Percentiles rank a stretch among this genome's conserved stretches.
Conservation (phyloP, 2,329 filamentous ascomycete species). For the Cadophora malorum region DNA sequence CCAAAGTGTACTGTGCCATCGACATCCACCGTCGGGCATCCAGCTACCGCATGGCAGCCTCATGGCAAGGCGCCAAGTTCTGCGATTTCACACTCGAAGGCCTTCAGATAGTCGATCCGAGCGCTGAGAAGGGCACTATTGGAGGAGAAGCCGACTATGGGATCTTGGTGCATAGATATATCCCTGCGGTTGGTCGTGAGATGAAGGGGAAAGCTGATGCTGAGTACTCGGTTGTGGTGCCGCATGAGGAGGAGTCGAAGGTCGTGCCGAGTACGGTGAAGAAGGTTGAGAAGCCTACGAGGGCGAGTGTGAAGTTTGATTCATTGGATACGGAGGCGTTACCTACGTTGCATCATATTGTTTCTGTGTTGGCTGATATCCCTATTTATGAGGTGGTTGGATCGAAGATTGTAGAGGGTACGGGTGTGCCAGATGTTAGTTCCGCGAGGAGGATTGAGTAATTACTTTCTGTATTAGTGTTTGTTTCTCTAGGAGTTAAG, state of each 20-base stretch:
- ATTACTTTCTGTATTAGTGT: background rate
- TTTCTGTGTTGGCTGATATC: background rate
- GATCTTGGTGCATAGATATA: conserved; percentile 62
- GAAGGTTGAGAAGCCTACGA: background rate
- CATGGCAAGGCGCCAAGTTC: conserved; percentile 53
- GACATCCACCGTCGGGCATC: conserved; percentile 60
- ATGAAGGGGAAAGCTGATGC: background rate
- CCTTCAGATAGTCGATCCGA: conserved; percentile 41
- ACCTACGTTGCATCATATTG: background rate
- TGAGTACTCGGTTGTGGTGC: background rate
- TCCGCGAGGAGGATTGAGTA: background rate
- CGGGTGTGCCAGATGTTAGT: background rate
- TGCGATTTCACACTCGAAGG: conserved; percentile 48
- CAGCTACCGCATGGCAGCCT: conserved; percentile 52
- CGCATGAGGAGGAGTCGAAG: background rate
- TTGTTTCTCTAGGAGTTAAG: background rate
- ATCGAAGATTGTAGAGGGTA: background rate
- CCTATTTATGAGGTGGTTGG: background rate
- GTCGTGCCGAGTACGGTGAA: background rate
- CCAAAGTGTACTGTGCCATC: conserved; percentile 33
- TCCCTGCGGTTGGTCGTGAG: conserved; percentile 54
- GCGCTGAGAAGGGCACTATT: conserved; percentile 43
- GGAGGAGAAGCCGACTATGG: conserved; percentile 46
- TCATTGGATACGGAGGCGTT: background rate
- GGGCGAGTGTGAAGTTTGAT: background rate